These are phyloP conservation scores for Amaranthus palmeri DNA, from an alignment of 148 eudicot genomes.

Conservation along the genomic window DNA sequence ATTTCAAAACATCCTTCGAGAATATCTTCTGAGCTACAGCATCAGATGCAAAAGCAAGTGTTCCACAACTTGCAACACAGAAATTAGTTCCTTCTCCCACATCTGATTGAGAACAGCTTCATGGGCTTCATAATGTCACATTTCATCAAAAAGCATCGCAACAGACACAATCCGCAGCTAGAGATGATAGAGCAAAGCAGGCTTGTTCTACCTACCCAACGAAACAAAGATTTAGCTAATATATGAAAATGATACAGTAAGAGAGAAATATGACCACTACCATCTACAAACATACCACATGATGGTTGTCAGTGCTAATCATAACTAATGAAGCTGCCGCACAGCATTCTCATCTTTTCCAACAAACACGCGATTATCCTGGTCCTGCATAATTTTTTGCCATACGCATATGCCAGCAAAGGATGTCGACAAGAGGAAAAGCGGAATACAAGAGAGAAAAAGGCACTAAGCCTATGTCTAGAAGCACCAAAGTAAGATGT, in stretches of 20 bases:
- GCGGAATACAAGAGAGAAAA: constrained; percentile 95
- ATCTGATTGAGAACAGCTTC: constrained; percentile 67
- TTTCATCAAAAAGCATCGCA: constrained; percentile 75
- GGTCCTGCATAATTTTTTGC: constrained; percentile 95
- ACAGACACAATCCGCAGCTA: constrained; percentile 81
- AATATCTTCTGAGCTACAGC: constrained; percentile 84
- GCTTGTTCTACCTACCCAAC: constrained; percentile 92
- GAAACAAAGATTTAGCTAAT: constrained; percentile 15
- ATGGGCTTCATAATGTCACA: constrained; percentile 93
- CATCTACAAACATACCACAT: constrained; percentile 85
- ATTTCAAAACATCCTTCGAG: constrained; percentile 79
- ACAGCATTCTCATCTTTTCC: constrained; percentile 99
- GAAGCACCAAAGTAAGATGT: constrained; percentile 91
- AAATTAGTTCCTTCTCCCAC: constrained; percentile 66
- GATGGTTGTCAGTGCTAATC: constrained; percentile 91
- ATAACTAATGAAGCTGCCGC: constrained; percentile 96
- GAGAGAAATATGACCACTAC: constrained; percentile 2
- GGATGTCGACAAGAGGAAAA: constrained; percentile 99
- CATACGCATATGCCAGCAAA: constrained; percentile 83
- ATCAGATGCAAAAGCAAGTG: constrained; percentile 84
- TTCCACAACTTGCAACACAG: constrained; percentile 81
- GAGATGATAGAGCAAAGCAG: constrained; percentile 87
- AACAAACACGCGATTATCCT: constrained; percentile 67
- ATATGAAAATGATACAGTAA: constrained; percentile 10
- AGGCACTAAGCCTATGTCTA: constrained; percentile 90